Base-by-base conservation (phyloP, 352 stramenopile species). In the Phytophthora hibernalis region DNA sequence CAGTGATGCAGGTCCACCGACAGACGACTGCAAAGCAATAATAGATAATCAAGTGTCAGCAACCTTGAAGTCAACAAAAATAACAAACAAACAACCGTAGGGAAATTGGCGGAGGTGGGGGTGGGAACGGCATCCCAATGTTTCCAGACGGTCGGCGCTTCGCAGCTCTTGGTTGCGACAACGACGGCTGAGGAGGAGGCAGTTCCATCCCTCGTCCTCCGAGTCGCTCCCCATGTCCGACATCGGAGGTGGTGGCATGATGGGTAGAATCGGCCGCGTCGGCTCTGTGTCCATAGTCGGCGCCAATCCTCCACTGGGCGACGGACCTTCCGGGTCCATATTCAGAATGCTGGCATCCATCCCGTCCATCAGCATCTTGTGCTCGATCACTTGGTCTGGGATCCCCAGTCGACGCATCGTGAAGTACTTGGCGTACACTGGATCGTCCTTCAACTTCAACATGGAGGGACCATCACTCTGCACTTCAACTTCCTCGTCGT, bases 371-470 rank as follows among this genome's bases (percentile, higher is more conserved):
- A 86, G 42, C 43, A 95, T 80, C 52, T 95, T 95, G 21, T 95
- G 85, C 43, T 83, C 68, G 40, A 95, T 93, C 18, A 90, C 83
- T 11, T 77, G 79, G 7, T 90, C 80, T 7, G 87, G 85, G 53
- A 93, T 89, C 1, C 85, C 83, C 43, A 95, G 60, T 30, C 84
- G 68, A 20, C 79, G 74, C 87, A 95, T 95, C 5, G 83, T 92
- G 65, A 95, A 95, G 61, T 93, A 95, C 80, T 90, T 93, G 57
- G 84, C 85, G 49, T 91, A 95, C 10, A 83, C 40, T 10, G 85
- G 85, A 43, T 95, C 87, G 53, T 95, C 83, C 62, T 95, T 95
- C 52, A 95, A 73, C 62, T 95, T 95, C 47, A 95, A 73, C 42
- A 93, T 58, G 9, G 73, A 28, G 40, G 76, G 65, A 30, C 56